Base-by-base conservation (phyloP, 495 filamentous ascomycete genomes). In the Penicillium lividum region DNA sequence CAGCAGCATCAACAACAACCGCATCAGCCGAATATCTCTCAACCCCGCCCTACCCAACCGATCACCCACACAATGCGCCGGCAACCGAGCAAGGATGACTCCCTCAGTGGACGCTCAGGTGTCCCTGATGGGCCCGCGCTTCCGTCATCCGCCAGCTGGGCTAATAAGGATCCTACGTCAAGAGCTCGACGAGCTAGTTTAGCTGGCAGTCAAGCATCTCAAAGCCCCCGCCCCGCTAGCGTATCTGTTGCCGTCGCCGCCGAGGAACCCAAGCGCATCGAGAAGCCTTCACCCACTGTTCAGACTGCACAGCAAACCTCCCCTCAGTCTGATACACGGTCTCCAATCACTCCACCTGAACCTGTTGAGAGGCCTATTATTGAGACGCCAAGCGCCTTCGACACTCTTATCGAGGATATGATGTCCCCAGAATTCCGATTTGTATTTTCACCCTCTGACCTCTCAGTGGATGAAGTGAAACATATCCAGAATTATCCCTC, bases 101-200 rank as follows among this genome's bases (percentile, higher is more conserved):
- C 86, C 6, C 77, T 86, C 52, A 83, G 83, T 61, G 71, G 76
- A 44, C 79, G 74, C 13, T 70, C 79, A 38, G 79, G 78, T 61
- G 82, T 80, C 38, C 68, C 63, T 7, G 92, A 97, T 68, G 87
- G 87, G 1, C 89, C 95, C 42, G 95, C 92, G 9, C 80, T 99
- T 13, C 94, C 94, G 0, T 89, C 93, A 7, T 90, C 93, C 6
- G 94, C 93, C 5, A 97, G 87, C 67, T 99, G 94, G 94, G 94
- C 92, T 6, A 84, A 82, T 48, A 91, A 90, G 61, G 88, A 90
- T 57, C 79, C 84, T 5, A 84, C 89, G 34, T 73, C 78, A 56
- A 82, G 85, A 42, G 89, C 89, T 61, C 81, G 89, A 54, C 81
- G 88, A 36, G 81, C 87, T 27, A 96, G 91, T 68, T 80, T 90